Conservation (phyloP, 345 rosid species). For the Odontarrhena argentea region DNA sequence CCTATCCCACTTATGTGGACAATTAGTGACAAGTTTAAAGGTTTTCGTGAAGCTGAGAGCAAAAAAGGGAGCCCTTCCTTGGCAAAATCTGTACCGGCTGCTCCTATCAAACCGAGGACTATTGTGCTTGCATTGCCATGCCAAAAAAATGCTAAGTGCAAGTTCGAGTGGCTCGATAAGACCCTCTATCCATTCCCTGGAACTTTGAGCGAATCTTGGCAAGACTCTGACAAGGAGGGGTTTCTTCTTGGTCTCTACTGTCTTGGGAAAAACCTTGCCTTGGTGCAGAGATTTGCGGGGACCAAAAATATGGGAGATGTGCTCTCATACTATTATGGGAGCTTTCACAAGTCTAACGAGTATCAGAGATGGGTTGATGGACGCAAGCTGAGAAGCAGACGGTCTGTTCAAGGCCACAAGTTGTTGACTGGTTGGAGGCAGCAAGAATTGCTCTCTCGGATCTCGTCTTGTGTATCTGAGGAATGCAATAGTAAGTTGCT, state of each 20-base stretch:
- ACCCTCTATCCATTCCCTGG: slow-evolving; percentile 57
- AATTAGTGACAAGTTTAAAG: slow-evolving; percentile 47
- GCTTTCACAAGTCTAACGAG: slow-evolving; percentile 59
- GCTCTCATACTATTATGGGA: slow-evolving; percentile 69
- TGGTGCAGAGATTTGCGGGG: slow-evolving; percentile 58
- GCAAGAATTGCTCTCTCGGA: slow-evolving; percentile 62
- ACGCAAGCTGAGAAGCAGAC: slow-evolving; percentile 54
- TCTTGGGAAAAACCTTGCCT: slow-evolving; percentile 66
- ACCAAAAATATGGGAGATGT: slow-evolving; percentile 61
- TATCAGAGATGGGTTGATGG: slow-evolving; percentile 67
- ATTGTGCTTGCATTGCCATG: slow-evolving; percentile 40
- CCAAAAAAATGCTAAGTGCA: slow-evolving; percentile 42
- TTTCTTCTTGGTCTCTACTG: slow-evolving; percentile 74
- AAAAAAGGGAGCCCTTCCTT: slow-evolving; percentile 2
- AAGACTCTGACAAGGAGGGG: slow-evolving; percentile 46
- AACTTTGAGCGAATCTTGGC: slow-evolving; percentile 52
- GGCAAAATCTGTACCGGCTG: slow-evolving; percentile 16
- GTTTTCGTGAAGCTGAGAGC: slow-evolving; percentile 39
- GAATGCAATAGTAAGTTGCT: slow-evolving; percentile 50
- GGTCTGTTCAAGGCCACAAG: slow-evolving; percentile 56
- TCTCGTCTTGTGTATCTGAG: slow-evolving; percentile 50
- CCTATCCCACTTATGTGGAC: slow-evolving; percentile 63
- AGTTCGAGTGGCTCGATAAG: slow-evolving; percentile 40
- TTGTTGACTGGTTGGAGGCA: slow-evolving; percentile 73
- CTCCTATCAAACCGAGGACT: slow-evolving; percentile 35